Base-by-base conservation (phyloP, 1,284 basidiomycete genomes). In the Sutorius eximius region DNA sequence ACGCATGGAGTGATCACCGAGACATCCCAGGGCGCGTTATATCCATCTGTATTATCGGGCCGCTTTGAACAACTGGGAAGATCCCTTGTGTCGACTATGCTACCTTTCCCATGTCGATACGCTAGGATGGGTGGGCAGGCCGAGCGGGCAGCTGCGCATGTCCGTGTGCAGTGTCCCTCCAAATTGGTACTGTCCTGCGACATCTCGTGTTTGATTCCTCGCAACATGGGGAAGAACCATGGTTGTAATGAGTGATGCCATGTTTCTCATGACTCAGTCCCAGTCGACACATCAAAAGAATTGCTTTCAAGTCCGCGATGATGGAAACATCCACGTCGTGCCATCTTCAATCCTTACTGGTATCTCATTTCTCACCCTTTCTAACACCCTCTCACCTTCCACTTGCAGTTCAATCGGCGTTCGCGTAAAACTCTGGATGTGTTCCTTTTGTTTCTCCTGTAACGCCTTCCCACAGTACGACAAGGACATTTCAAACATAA, bases 381-480 rank as follows among this genome's bases (percentile, higher is more conserved):
- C 54, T 10, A 38, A 18, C 27, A 43, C 40, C 34, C 47, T 40
- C 53, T 59, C 20, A 52, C 53, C 47, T 27, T 40, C 20, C 11
- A 27, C 55, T 33, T 62, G 42, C 63, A 97, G 96, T 74, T 95
- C 98, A 80, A 95, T 99, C 71, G 96, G 98, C 75, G 93, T 98
- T 57, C 87, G 96, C 64, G 95, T 92, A 61, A 99, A 98, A 77
- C 86, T 99, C 53, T 99, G 96, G 96, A 98, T 99, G 67, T 99
- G 96, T 71, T 96, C 96, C 3, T 99, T 99, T 79, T 99, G 96
- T 76, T 80, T 98, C 53, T 90, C 93, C 52, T 88, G 96, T 59
- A 99, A 98, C 73, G 88, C 95, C 3, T 98, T 99, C 78, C 96
- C 96, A 10, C 93, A 95, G 0, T 96, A 99, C 75, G 98, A 99